Evolutionary conservation across 2,329 filamentous ascomycete genomes (phyloP).

Genomic region (Cladobotryum mycophilum): DNA sequence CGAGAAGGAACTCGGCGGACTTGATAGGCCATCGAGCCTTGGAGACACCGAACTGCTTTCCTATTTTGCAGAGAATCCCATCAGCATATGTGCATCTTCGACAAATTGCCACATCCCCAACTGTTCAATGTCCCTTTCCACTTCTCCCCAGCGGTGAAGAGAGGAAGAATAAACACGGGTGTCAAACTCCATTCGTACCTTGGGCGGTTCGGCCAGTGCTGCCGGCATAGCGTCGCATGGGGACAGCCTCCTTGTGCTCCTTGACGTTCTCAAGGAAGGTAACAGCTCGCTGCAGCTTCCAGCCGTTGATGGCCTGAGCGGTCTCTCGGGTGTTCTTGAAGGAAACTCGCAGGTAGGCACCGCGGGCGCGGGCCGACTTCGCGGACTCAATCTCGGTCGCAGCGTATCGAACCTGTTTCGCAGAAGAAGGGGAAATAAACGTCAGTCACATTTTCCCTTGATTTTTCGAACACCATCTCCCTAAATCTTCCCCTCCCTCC

Average conservation of each 20-base stretch:
- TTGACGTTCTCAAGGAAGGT: slow-evolving; percentile 98
- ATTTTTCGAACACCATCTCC: not conserved
- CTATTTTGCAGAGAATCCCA: slow-evolving; percentile 41
- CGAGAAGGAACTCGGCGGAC: slow-evolving; percentile 96
- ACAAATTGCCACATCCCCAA: not conserved
- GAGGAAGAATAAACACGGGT: not conserved
- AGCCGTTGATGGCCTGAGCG: slow-evolving; percentile 98
- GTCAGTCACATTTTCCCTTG: slow-evolving; percentile 18
- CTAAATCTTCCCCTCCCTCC: not conserved
- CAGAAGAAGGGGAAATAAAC: slow-evolving; percentile 12
- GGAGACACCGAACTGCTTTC: slow-evolving; percentile 98
- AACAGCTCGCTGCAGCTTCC: slow-evolving; percentile 92
- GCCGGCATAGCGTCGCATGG: slow-evolving; percentile 96
- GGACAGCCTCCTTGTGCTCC: slow-evolving; percentile 94
- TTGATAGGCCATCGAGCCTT: slow-evolving; percentile 99
- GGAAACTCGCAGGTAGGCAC: slow-evolving; percentile 96
- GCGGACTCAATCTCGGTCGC: slow-evolving; percentile 77
- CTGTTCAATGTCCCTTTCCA: not conserved
- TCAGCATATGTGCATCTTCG: slow-evolving; percentile 20
- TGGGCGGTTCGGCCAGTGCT: slow-evolving; percentile 93
- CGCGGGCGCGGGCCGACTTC: slow-evolving; percentile 96
- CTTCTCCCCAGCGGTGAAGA: not conserved
- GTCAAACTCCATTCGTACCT: slow-evolving; percentile 60
- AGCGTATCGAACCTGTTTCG: slow-evolving; percentile 83
- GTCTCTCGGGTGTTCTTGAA: slow-evolving; percentile 99